Evolutionary conservation across 805 yeast genomes (phyloP).

Genomic region (Komagataella populi): DNA sequence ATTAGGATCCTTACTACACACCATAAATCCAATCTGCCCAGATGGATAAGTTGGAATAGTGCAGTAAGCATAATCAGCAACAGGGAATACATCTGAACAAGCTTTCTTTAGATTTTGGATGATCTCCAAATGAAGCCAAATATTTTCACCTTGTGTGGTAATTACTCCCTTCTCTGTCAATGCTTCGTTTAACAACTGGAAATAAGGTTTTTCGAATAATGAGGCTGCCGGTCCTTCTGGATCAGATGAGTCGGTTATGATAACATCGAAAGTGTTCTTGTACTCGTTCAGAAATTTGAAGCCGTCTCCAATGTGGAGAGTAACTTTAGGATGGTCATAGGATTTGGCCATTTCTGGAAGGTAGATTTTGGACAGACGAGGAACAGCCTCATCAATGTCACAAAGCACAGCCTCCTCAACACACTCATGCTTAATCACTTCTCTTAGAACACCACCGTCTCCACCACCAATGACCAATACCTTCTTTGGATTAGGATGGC

Average conservation of each 20-base stretch:
- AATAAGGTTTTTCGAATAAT: conserved; percentile 69
- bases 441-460: conserved; percentile 90
- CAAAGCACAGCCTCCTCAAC: conserved; percentile 60
- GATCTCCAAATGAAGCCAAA: conserved; percentile 56
- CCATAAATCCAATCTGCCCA: conserved; percentile 73
- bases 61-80: conserved; percentile 58
- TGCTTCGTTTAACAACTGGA: conserved; percentile 50
- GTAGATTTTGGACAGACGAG: conserved; percentile 54
- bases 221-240: conserved; percentile 95
- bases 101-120: conserved; percentile 31
- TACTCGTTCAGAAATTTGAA: conserved; percentile 51
- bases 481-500: conserved; percentile 61
- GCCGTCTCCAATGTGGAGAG: conserved; percentile 67
- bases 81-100: conserved; percentile 42
- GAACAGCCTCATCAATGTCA: conserved; percentile 83
- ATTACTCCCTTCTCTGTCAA: conserved; percentile 53
- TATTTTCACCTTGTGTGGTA: conserved; percentile 73
- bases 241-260: conserved; percentile 86
- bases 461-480: conserved; percentile 93
- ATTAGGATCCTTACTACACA: conserved; percentile 45
- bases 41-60: conserved; percentile 83
- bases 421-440: conserved; percentile 53
- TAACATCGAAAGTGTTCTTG: conserved; percentile 48
- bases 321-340: conserved; percentile 50
- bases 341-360: conserved; percentile 65